Evolutionary conservation across 106 monocot genomes (phyloP), one percentile per base, ranked within the genome.

Genomic region (Dactylorhiza incarnata): DNA sequence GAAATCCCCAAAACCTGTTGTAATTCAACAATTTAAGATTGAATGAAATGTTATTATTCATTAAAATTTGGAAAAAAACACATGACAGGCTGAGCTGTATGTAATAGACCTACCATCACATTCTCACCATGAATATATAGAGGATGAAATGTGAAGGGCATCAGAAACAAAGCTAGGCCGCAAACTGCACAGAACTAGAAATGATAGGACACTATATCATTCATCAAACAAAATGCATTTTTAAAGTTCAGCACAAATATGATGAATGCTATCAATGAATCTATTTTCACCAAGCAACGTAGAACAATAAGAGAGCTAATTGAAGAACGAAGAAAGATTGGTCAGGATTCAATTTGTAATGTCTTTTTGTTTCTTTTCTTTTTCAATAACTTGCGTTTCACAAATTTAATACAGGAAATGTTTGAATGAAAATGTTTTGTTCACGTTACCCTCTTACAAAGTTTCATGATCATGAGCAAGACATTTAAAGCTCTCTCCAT

Each of bases 131-230:
- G 83, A 11, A 85, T 49, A 76, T 88, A 94, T 58, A 99, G 50
- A 77, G 97, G 94, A 81, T 61, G 72, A 47, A 99, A 74, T 46
- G 91, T n/a, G 11, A 68, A 63, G 48, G 97, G 94, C 75, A 99
- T 87, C 24, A 79, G 76, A 47, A 85, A 56, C 72, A 91, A 52
- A 55, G 80, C 75, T 22, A 89, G 55, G 44, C 76, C 45, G 81
- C 97, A 94, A 46, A 82, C 84, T 82, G 83, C 84, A 88, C 77
- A 94, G 13, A 94, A 80, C 96, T 96, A 78, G 5, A 80, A 79
- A 83, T 19, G 50, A 43, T 52, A 74, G 49, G 17, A 23, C 19
- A 65, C 13, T 26, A 10, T 63, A 26, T 65, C 65, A 65, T 26
- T 29, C 17, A 65, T 65, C 65, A 48, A 43, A n/a, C 59, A 72